A percentile compares a stretch with the other conserved stretches of the same genome.
Conservation (phyloP, 129 eudicot genomes). For the Pittosporum tobira region DNA sequence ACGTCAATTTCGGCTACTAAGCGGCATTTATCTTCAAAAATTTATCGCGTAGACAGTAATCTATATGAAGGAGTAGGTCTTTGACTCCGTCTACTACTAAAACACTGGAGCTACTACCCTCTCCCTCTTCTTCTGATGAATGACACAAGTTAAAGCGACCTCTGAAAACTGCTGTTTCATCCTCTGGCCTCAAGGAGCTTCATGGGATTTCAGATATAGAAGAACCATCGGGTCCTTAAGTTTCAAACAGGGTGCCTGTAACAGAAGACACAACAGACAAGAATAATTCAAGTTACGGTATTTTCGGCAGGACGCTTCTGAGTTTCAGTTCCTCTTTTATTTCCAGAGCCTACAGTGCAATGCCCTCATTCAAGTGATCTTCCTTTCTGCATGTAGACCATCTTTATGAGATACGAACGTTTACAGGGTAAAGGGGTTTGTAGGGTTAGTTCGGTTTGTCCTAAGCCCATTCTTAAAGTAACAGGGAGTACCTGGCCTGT, state of each 20-base stretch:
- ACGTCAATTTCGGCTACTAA: conserved; percentile 57
- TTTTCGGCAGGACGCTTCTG: conserved; percentile 29
- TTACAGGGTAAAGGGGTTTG: conserved; percentile 3
- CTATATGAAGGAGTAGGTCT: conserved; percentile 53
- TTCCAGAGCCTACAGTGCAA: conserved; percentile 36
- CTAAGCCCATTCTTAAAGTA: not conserved
- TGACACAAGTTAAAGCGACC: conserved; percentile 24
- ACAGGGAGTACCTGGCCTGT: conserved; percentile 11
- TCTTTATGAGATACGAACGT: conserved; percentile 6
- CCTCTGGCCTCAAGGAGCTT: conserved; percentile 54
- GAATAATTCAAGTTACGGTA: conserved; percentile 20
- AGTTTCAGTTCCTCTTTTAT: conserved; percentile 32
- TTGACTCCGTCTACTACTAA: conserved; percentile 45
- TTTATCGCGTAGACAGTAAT: conserved; percentile 50
- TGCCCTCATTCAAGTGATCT: conserved; percentile 26
- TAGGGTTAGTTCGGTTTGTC: not conserved
- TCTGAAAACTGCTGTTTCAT: conserved; percentile 29
- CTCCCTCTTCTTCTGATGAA: conserved; percentile 51
- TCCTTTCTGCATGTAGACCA: not conserved
- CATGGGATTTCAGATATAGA: conserved; percentile 25
- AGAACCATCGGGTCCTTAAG: conserved; percentile 26
- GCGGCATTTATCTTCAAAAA: conserved; percentile 56
- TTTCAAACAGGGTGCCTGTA: conserved; percentile 16
- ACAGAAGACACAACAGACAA: conserved; percentile 25
- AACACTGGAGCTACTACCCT: conserved; percentile 39